Percentiles rank a stretch among this genome's conserved stretches.
phyloP scores from a whole-genome alignment of 164 flowering plant genomes.

The Aristolochia fimbriata region DNA sequence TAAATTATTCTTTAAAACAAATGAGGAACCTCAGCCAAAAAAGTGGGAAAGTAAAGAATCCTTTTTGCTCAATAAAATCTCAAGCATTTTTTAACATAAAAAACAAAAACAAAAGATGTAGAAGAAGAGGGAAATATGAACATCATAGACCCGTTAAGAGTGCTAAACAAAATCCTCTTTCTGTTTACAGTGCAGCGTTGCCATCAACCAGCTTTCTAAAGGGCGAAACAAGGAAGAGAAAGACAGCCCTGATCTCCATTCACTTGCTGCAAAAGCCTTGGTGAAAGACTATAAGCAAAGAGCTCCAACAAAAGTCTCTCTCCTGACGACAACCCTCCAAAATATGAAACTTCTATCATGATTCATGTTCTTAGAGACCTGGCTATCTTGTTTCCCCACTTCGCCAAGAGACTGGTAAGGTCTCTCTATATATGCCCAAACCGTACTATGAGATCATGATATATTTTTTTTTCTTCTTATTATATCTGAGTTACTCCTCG shows the following conservation, averaged over 20 bases:
- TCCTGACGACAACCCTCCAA: conserved; percentile 48
- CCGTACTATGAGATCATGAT: too few relatives aligned
- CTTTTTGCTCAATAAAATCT: not conserved
- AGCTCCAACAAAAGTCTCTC: conserved; percentile 55
- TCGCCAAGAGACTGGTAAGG: too few relatives aligned
- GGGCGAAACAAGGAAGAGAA: conserved; percentile 87
- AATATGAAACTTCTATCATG: conserved; percentile 43
- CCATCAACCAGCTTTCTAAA: conserved; percentile 65
- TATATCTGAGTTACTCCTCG: too few relatives aligned
- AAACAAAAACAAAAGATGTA: too few relatives aligned
- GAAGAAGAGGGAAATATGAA: not conserved
- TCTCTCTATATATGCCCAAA: too few relatives aligned
- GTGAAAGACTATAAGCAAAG: conserved; percentile 70
- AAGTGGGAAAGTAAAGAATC: not conserved
- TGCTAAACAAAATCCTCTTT: not conserved
- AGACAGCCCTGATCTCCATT: conserved; percentile 56
- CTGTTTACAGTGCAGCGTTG: conserved; percentile 56
- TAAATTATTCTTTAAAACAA: not conserved
- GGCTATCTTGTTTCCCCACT: too few relatives aligned
- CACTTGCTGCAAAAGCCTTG: conserved; percentile 64
- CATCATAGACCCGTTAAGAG: not conserved
- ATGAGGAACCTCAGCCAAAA: not conserved
- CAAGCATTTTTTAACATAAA: not conserved
- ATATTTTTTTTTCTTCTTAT: too few relatives aligned
- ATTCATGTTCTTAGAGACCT: not conserved